A percentile compares a stretch with the other conserved stretches of the same genome.
These are phyloP conservation scores for Mycena pura DNA, from an alignment of 768 basidiomycete species.

Conservation along the genomic window DNA sequence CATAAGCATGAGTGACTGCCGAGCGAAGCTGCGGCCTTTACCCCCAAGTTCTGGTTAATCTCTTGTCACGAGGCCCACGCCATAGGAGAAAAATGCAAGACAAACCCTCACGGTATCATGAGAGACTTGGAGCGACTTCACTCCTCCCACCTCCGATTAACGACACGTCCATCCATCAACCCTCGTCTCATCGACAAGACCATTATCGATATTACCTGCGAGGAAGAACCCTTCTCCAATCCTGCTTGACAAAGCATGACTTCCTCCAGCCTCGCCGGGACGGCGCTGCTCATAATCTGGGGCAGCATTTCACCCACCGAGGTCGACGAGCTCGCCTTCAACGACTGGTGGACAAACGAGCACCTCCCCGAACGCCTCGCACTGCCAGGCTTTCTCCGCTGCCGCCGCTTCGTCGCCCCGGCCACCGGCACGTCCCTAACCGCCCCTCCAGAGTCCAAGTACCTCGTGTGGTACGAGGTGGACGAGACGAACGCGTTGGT, in stretches of 20 bases:
- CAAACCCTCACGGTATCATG: conserved; percentile 2
- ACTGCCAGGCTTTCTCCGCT: conserved; percentile 19
- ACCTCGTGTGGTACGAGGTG: conserved; percentile 19
- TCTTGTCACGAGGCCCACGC: conserved; percentile 14
- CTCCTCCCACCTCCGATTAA: conserved; percentile 8
- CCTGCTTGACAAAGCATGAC: conserved; percentile 12
- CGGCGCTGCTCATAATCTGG: conserved; percentile 14
- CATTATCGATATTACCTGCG: conserved; percentile 7
- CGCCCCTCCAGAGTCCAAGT: conserved; percentile 6
- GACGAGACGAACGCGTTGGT: conserved; percentile 11
- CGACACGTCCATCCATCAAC: conserved; percentile 9
- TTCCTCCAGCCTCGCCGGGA: conserved; percentile 16
- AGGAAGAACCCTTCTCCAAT: background rate
- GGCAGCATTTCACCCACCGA: conserved; percentile 16
- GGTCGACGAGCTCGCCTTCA: conserved; percentile 12
- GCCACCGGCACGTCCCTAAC: conserved; percentile 5
- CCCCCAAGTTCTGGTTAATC: conserved; percentile 13
- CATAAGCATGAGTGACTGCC: no score
- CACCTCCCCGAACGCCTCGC: conserved; percentile 16
- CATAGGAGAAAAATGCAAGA: conserved; percentile 15
- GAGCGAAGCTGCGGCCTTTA: no score
- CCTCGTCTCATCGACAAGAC: conserved; percentile 11
- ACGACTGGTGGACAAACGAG: conserved; percentile 18
- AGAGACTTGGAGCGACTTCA: conserved; percentile 9
- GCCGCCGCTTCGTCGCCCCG: conserved; percentile 14